Evolutionary conservation across 306 rosid genomes (phyloP).

Genomic region (Lathyrus tuberosus): DNA sequence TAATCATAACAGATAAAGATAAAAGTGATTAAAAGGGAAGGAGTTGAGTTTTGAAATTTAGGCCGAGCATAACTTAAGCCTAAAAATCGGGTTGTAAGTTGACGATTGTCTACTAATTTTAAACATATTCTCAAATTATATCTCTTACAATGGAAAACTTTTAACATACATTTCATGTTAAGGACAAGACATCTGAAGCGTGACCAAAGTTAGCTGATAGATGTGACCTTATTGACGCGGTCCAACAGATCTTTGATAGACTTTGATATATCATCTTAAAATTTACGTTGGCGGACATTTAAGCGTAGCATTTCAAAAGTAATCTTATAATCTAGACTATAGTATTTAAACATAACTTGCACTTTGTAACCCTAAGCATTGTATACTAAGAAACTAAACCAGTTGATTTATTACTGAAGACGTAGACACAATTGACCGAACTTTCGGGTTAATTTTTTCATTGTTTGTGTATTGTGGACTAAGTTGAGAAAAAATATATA

Average conservation of each 20-base stretch:
- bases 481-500: conserved; percentile 37
- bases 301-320: background rate
- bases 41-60: background rate
- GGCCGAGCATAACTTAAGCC: background rate
- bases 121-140: background rate
- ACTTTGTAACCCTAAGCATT: background rate
- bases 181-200: background rate
- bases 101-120: background rate
- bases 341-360: background rate
- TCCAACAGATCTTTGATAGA: background rate
- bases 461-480: background rate
- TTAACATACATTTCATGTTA: background rate
- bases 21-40: conserved; percentile 27
- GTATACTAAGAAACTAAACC: background rate
- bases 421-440: background rate
- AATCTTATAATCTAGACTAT: background rate
- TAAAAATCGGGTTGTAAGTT: background rate
- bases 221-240: background rate
- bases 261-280: background rate
- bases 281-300: background rate
- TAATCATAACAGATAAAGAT: conserved; percentile 14
- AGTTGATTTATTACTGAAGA: background rate
- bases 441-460: background rate
- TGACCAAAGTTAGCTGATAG: background rate
- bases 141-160: background rate